Evolutionary conservation across 1,139 yeast species (phyloP), one percentile per base, ranked within the genome.

Genomic region (Zygotorulaspora mrakii): DNA sequence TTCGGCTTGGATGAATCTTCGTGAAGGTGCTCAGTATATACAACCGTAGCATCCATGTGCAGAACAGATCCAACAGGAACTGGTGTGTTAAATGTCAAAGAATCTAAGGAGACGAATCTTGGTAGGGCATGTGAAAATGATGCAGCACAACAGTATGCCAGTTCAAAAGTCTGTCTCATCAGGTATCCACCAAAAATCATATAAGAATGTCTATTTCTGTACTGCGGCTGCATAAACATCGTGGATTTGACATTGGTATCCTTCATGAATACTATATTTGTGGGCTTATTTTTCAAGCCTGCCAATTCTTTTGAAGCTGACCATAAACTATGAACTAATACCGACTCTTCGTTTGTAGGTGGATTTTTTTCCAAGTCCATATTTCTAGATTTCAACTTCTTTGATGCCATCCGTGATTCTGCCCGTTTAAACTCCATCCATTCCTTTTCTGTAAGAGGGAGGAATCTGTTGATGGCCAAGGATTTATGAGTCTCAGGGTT

Each of bases 131-230:
- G 79, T 1, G 95, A 72, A 55, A 88, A 86, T 1, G 94, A 86
- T 4, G 95, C 95, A 9, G 95, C 86, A 12, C 94, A 79, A 64
- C 95, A 84, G 62, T 88, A 88, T 1, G 95, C 96, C 54, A 88
- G 74, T 62, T 88, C 96, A 62, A 88, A 88, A 3, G 95, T 79
- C 65, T 87, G 95, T 63, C 96, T 79, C 68, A 88, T 75, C 57
- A 88, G 69, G 58, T 88, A 88, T 18, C 96, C 96, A 51, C 96
- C 96, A 62, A 88, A 88, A 38, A 88, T 85, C 89, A 88, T 87
- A 64, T 83, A 85, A 8, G 94, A 84, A 60, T 88, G 96, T 61
- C 95, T 77, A 68, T 88, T 88, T 65, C 96, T 77, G 66, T 87
- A 88, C 66, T 88, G 96, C 2, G 96, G 96, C 66, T 88, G 96